phyloP scores from a whole-genome alignment of 441 rosid genomes.

The Flueggea neowawraea region DNA sequence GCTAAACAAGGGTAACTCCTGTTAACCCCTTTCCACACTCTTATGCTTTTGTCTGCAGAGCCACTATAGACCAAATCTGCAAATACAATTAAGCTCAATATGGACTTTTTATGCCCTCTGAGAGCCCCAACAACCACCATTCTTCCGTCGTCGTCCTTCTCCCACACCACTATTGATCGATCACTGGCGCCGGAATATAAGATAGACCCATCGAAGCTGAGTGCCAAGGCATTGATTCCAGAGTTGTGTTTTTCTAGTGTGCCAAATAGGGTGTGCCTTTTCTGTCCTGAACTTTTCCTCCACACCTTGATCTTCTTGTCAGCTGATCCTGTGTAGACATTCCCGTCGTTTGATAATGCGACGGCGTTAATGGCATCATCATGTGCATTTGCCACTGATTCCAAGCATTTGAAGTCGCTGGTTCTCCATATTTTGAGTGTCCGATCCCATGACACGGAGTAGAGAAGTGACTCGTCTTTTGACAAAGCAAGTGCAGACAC shows the following conservation, averaged over 20 bases:
- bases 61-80: constrained; percentile 72
- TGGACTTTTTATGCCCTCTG: constrained; percentile 71
- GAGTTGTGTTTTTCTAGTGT: constrained; percentile 68
- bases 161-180: constrained; percentile 70
- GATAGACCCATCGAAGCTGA: constrained; percentile 47
- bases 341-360: constrained; percentile 53
- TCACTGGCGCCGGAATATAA: constrained; percentile 75
- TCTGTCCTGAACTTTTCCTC: constrained; percentile 48
- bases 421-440: constrained; percentile 89
- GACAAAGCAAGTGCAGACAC: constrained; percentile 82
- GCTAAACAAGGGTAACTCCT: constrained; percentile 56
- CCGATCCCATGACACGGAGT: constrained; percentile 94
- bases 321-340: constrained; percentile 83
- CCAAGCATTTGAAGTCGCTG: constrained; percentile 74
- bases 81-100: constrained; percentile 61
- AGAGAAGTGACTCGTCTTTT: constrained; percentile 58
- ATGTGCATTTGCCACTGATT: constrained; percentile 73
- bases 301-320: constrained; percentile 79
- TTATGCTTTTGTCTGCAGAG: constrained; percentile 74
- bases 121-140: constrained; percentile 50
- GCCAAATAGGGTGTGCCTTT: constrained; percentile 48
- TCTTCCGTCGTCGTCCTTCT: constrained; percentile 35
- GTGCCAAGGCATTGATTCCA: constrained; percentile 75
- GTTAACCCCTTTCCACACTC: constrained; percentile 56
- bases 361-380: constrained; percentile 87